Evolutionary conservation across 768 basidiomycete genomes (phyloP), one percentile per base, ranked within the genome.

Genomic region (Lactifluus subvellereus): DNA sequence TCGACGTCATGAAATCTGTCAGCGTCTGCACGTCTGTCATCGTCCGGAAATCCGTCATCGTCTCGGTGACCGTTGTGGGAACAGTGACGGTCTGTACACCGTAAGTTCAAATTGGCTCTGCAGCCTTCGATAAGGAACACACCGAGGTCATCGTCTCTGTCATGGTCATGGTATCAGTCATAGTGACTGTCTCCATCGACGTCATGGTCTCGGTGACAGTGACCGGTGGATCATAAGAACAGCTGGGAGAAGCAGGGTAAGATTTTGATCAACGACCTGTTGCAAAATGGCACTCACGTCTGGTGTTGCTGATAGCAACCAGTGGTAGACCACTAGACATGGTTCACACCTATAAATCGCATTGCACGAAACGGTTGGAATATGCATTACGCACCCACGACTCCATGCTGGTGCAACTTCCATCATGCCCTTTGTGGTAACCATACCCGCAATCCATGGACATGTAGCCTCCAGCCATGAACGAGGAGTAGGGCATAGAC

Each of bases 401-500:
- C 71, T 82, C 71, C 30, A 75, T 67, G 13, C 30, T 50, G 22
- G 73, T 62, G 72, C 88, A 89, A 53, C 75, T 77, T 38, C 85
- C 85, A 71, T 86, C 80, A 10, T 71, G 74, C 59, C 71, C 73
- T 74, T 86, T 87, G 53, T 72, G 68, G 69, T 84, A 85, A 30
- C 87, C 88, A 70, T 90, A 90, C 55, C 88, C 88, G 70, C 88
- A 90, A 66, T 79, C 73, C 72, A 89, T 73, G 71, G 77, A 80
- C 71, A 78, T 77, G 74, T 89, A 90, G 32, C 87, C 88, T 60
- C 86, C 88, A 38, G 70, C 69, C 72, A 75, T 76, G 75, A 86
- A 87, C 37, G 79, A 77, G 13, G 79, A 76, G 71, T 89, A 89
- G 18, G 56, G 55, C 66, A 60, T 60, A 10, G 32, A 55, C n/a